phyloP scores from a whole-genome alignment of 495 filamentous ascomycete species.

The Penicillium dipodomyicola region DNA sequence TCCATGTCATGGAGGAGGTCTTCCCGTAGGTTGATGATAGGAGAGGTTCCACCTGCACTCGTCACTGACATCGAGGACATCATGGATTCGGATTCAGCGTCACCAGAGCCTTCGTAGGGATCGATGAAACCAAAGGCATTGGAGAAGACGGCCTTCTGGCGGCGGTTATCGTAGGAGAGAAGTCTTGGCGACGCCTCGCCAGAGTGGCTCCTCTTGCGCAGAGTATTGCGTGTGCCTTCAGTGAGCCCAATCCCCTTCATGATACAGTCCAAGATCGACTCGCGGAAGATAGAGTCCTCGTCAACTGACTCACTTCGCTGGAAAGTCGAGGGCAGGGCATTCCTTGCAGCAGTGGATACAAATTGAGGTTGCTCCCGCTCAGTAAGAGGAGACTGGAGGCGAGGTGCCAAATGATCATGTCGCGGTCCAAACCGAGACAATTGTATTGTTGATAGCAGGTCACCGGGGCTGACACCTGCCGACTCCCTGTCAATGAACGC shows the following conservation, averaged over 20 bases:
- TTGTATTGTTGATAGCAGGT: constrained; percentile 78
- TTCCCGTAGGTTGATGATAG: constrained; percentile 56
- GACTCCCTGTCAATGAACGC: constrained; percentile 24
- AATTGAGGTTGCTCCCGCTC: constrained; percentile 59
- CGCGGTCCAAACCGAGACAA: constrained; percentile 58
- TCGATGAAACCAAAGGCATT: constrained; percentile 97
- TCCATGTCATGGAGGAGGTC: constrained; percentile 92
- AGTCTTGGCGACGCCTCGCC: constrained; percentile 81
- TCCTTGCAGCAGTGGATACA: constrained; percentile 36
- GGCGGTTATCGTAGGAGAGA: constrained; percentile 78
- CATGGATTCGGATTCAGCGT: constrained; percentile 85
- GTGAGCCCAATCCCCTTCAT: constrained; percentile 90
- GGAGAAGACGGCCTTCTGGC: constrained; percentile 76
- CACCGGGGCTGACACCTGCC: constrained; percentile 62
- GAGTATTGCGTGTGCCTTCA: constrained; percentile 53
- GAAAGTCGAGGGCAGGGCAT: constrained; percentile 42
- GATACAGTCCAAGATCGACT: constrained; percentile 90
- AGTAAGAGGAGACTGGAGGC: constrained; percentile 54
- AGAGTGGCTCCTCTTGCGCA: constrained; percentile 62
- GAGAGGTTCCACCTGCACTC: constrained; percentile 52
- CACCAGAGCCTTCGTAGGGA: constrained; percentile 74
- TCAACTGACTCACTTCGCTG: constrained; percentile 74
- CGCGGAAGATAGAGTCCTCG: constrained; percentile 83
- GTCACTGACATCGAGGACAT: constrained; percentile 66
- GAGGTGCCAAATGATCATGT: constrained; percentile 33